Evolutionary conservation across 345 rosid genomes (phyloP), one percentile per base, ranked within the genome.

Genomic region (Trapa bicornis): DNA sequence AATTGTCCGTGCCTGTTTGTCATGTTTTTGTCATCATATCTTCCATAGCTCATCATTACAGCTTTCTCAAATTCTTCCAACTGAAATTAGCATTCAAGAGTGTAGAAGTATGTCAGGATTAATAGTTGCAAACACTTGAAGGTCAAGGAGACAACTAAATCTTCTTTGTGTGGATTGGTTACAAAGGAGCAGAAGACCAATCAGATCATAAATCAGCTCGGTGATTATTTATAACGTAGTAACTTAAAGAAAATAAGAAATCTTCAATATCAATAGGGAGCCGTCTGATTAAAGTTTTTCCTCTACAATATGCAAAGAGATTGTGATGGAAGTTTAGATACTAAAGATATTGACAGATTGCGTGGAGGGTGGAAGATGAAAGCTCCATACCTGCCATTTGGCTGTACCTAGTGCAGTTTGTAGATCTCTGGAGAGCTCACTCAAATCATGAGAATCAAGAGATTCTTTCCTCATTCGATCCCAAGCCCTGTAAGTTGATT

Each of bases 31-130:
- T 89, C 82, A 39, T 69, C 71, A 16, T 77, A 72, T 61, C 80
- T 76, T 64, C 86, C 80, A 74, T 82, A 80, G 71, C 90, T 89
- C 77, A 82, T 73, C 76, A 81, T 73, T 58, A 87, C 82, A 33
- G 91, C 97, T 70, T 77, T 87, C 82, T 87, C 97, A 72, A 88
- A 91, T 80, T 84, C 96, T 57, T 91, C 96, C 86, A 87, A 67
- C 96, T 91, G 80, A 13, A 70, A 70, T 75, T 75, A 73, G 63
- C 64, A 79, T 41, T 37, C 63, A 74, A 22, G 54, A 77, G 47
- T 63, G 61, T 50, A 75, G 38, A 42, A 52, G 50, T 15, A 70
- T 16, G 47, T 52, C 67, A 70, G 38, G 5, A 37, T 41, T 16
- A 32, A n/a, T 36, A 53, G 47, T 22, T 22, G 37, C 4, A n/a